Conservation (phyloP, 1,284 basidiomycete genomes). For the Sporisorium scitamineum region DNA sequence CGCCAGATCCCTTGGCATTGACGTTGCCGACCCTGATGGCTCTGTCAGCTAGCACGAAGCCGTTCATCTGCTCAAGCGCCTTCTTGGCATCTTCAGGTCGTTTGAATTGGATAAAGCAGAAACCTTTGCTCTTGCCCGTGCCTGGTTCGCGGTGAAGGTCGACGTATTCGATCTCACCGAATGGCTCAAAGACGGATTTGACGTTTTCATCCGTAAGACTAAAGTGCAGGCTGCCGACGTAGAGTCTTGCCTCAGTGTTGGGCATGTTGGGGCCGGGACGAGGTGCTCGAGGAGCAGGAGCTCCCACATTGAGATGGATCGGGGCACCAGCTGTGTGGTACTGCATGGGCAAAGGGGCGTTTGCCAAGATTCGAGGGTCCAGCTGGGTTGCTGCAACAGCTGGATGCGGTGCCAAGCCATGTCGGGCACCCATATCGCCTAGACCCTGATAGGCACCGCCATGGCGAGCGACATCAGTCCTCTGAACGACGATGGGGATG, state of each 20-base stretch:
- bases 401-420: slow-evolving; percentile 32
- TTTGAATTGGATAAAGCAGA: slow-evolving; percentile 95
- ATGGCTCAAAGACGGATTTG: slow-evolving; percentile 97
- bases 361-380: slow-evolving; percentile 33
- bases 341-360: slow-evolving; percentile 48
- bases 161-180: slow-evolving; percentile 96
- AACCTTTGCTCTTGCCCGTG: slow-evolving; percentile 95
- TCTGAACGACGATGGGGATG: slow-evolving; percentile 93
- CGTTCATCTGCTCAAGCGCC: slow-evolving; percentile 97
- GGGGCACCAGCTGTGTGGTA: slow-evolving; percentile 43
- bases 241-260: slow-evolving; percentile 79
- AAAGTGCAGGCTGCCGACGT: slow-evolving; percentile 95
- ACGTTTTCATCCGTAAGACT: slow-evolving; percentile 95
- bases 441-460: slow-evolving; percentile 66
- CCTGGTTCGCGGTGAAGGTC: slow-evolving; percentile 91
- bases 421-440: slow-evolving; percentile 13
- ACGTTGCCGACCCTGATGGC: slow-evolving; percentile 71
- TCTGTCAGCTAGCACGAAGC: slow-evolving; percentile 94
- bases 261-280: slow-evolving; percentile 64
- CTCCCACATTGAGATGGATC: slow-evolving; percentile 35
- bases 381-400: slow-evolving; percentile 24
- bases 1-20: slow-evolving; percentile 50
- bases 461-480: slow-evolving; percentile 95
- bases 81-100: slow-evolving; percentile 90
- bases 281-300: slow-evolving; percentile 16